Percentiles rank a stretch among this genome's conserved stretches.
These are phyloP conservation scores for Trichoderma cornu-damae DNA, from an alignment of 2,329 filamentous ascomycete species.

Conservation along the genomic window DNA sequence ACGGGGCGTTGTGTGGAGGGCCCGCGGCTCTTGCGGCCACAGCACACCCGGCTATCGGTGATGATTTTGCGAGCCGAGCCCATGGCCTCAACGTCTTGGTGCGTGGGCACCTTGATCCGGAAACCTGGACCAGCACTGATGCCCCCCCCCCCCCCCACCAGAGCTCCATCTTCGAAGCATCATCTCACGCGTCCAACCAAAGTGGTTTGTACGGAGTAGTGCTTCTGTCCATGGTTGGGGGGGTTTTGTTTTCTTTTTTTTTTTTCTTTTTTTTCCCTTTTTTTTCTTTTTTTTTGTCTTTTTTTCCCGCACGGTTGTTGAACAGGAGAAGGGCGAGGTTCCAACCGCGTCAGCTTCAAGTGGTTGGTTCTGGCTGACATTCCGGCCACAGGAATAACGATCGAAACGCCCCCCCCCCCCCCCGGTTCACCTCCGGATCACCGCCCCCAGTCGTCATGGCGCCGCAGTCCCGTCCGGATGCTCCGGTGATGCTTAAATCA, in stretches of 20 bases:
- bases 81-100: not conserved
- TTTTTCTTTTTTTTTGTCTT: too few relatives aligned
- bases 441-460: not conserved
- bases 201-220: not conserved
- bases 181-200: not conserved
- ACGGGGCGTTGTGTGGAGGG: not conserved
- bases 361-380: conserved; percentile 1
- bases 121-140: not conserved
- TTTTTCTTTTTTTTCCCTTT: too few relatives aligned
- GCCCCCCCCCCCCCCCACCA: conserved; percentile 4
- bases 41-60: not conserved
- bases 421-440: not conserved
- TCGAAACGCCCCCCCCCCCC: too few relatives aligned
- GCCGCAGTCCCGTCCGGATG: not conserved
- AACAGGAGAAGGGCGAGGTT: too few relatives aligned
- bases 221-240: too few relatives aligned
- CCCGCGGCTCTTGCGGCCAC: not conserved
- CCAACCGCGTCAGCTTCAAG: too few relatives aligned
- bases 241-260: too few relatives aligned
- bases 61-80: not conserved
- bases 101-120: not conserved
- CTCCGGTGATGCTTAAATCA: too few relatives aligned
- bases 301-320: too few relatives aligned
- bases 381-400: conserved; percentile 7
- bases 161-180: not conserved